Percentiles rank a stretch among this genome's conserved stretches.
These are phyloP conservation scores for Fonsecaea multimorphosa DNA, from an alignment of 2,329 filamentous ascomycete species.

Conservation along the genomic window DNA sequence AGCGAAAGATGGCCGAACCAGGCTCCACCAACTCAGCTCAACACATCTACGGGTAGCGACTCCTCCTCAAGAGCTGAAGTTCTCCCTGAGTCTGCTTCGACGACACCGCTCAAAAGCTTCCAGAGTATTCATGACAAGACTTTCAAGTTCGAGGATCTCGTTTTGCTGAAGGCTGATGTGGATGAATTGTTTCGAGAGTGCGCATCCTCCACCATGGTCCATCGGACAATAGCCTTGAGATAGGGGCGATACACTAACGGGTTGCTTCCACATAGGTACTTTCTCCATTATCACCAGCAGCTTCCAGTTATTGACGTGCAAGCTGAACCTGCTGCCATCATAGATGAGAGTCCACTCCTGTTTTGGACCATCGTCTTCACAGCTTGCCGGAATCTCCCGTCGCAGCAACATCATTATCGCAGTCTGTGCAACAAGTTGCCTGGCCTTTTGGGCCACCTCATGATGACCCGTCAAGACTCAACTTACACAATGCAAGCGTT, in stretches of 20 bases:
- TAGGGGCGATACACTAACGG: neutral
- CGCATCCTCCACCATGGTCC: neutral
- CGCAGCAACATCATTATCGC: neutral
- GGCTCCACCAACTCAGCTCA: neutral
- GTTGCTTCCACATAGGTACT: neutral
- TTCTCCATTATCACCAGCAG: neutral
- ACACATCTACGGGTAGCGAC: neutral
- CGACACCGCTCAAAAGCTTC: neutral
- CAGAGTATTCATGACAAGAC: neutral
- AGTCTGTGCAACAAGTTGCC: neutral
- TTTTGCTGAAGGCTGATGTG: neutral
- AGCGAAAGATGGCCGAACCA: neutral
- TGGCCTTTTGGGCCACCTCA: neutral
- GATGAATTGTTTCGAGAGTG: neutral
- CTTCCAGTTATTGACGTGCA: neutral
- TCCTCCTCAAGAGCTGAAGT: neutral
- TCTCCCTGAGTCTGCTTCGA: neutral
- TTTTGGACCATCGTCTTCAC: conserved; percentile 3
- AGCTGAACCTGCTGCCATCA: neutral
- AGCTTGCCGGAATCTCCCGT: conserved; percentile 1
- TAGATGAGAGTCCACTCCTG: neutral
- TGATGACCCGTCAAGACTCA: neutral
- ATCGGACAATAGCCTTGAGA: neutral
- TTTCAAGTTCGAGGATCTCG: conserved; percentile 5
- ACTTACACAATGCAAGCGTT: neutral